Evolutionary conservation across 257 asterid genomes (phyloP).

Genomic region (Voacanga thouarsii): DNA sequence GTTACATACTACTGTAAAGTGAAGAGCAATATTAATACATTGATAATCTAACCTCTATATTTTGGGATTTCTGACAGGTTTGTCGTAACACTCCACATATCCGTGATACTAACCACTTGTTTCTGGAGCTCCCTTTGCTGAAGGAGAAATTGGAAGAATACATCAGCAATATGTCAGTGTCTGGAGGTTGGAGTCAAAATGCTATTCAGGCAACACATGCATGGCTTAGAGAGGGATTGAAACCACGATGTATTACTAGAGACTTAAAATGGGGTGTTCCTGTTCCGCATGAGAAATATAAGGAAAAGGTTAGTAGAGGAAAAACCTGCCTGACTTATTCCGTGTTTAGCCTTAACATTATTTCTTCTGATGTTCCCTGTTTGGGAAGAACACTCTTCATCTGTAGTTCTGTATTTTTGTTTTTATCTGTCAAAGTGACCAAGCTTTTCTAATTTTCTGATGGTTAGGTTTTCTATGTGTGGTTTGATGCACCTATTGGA

Average conservation of each 20-base stretch:
- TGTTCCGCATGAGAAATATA: slow-evolving; percentile 81
- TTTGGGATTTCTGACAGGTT: slow-evolving; percentile 42
- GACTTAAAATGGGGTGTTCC: slow-evolving; percentile 99
- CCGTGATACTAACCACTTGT: slow-evolving; percentile 78
- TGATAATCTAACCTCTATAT: neutral
- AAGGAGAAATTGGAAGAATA: slow-evolving; percentile 69
- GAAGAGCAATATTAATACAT: neutral
- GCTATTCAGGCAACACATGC: slow-evolving; percentile 76
- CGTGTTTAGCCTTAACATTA: neutral
- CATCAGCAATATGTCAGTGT: slow-evolving; percentile 57
- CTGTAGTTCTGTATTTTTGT: neutral
- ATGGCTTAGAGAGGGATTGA: slow-evolving; percentile 91
- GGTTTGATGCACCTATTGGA: slow-evolving; percentile 99
- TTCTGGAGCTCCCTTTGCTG: slow-evolving; percentile 88
- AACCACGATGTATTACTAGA: slow-evolving; percentile 76
- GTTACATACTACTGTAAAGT: neutral
- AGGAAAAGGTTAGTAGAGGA: slow-evolving; percentile 64
- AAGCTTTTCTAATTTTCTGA: slow-evolving; percentile 7
- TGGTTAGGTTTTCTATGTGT: slow-evolving; percentile 88
- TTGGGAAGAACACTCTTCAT: neutral
- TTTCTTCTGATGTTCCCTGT: slow-evolving; percentile 5
- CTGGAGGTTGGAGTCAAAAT: slow-evolving; percentile 97
- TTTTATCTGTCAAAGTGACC: neutral
- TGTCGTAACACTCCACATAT: slow-evolving; percentile 60
- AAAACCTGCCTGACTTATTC: neutral